phyloP scores from a whole-genome alignment of 805 yeast species.

The Brettanomyces nanus region DNA sequence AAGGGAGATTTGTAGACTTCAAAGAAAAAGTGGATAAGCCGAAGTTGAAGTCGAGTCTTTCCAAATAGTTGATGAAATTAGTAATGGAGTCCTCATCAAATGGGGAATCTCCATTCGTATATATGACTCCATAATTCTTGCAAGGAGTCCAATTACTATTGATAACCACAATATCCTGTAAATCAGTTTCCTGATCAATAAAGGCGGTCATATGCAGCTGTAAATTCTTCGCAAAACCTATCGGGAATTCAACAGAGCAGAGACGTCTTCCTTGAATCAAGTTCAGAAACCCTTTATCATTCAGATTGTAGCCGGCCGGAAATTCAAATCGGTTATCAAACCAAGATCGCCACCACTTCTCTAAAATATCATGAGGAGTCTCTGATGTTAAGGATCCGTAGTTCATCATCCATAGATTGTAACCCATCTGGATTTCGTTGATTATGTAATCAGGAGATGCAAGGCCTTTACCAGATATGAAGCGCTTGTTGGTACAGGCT shows the following conservation, averaged over 20 bases:
- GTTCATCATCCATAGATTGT: constrained; percentile 26
- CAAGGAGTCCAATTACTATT: constrained; percentile 25
- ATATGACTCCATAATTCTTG: constrained; percentile 26
- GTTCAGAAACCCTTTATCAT: constrained; percentile 28
- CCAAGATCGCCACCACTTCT: constrained; percentile 33
- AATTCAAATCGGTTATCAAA: constrained; percentile 21
- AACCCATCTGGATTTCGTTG: constrained; percentile 23
- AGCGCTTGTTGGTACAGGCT: constrained; percentile 9
- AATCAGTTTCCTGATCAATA: constrained; percentile 3
- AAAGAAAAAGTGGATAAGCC: constrained; percentile 21
- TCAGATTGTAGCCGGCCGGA: constrained; percentile 16
- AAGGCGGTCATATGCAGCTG: constrained; percentile 13
- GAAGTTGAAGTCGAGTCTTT: constrained; percentile 18
- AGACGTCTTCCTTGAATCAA: constrained; percentile 20
- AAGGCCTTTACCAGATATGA: constrained; percentile 18
- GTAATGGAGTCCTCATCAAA: constrained; percentile 14
- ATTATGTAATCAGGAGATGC: constrained; percentile 28
- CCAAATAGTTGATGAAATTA: constrained; percentile 16
- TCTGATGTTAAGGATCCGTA: constrained; percentile 20
- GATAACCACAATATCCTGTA: constrained; percentile 18
- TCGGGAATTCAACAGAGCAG: constrained; percentile 23
- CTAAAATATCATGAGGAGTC: constrained; percentile 5
- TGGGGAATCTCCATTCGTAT: constrained; percentile 13
- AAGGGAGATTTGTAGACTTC: constrained; percentile 19
- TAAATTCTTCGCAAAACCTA: constrained; percentile 24